Conservation (phyloP, 208 protist species). For the Trypanosoma platydactyli region DNA sequence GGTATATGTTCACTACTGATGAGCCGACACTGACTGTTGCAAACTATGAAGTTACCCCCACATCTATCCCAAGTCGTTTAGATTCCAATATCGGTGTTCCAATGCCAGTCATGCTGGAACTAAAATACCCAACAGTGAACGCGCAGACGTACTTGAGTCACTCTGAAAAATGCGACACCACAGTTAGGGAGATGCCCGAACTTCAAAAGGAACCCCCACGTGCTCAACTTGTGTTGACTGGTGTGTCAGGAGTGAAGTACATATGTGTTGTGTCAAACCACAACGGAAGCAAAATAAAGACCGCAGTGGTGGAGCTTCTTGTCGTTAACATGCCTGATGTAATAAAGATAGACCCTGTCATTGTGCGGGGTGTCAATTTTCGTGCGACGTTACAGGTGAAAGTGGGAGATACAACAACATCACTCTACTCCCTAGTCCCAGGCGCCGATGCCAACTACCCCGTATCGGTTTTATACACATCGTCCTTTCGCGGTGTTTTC, state of each 20-base stretch:
- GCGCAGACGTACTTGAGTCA: conserved; percentile 47
- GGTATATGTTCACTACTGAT: conserved; percentile 53
- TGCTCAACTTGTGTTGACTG: conserved; percentile 11
- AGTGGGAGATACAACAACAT: conserved; percentile 8
- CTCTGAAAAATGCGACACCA: conserved; percentile 28
- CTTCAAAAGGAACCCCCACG: conserved; percentile 18
- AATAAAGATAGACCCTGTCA: conserved; percentile 33
- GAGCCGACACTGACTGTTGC: conserved; percentile 45
- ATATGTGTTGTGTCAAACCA: conserved; percentile 43
- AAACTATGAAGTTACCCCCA: conserved; percentile 41
- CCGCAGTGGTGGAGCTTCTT: conserved; percentile 44
- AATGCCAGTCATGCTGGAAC: conserved; percentile 21
- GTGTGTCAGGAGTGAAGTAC: conserved; percentile 42
- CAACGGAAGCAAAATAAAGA: not conserved
- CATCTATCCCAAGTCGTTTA: conserved; percentile 40
- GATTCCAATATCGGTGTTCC: conserved; percentile 27
- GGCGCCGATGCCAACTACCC: conserved; percentile 38
- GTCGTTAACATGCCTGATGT: conserved; percentile 49
- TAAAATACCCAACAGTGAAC: conserved; percentile 52
- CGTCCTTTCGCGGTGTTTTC: conserved; percentile 38
- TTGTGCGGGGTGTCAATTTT: conserved; percentile 45
- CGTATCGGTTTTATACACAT: conserved; percentile 40
- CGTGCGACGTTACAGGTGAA: conserved; percentile 38
- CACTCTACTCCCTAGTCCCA: conserved; percentile 57
- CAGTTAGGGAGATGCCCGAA: conserved; percentile 20